Evolutionary conservation across 768 basidiomycete genomes (phyloP).

Genomic region (Clitopilus hobsonii): DNA sequence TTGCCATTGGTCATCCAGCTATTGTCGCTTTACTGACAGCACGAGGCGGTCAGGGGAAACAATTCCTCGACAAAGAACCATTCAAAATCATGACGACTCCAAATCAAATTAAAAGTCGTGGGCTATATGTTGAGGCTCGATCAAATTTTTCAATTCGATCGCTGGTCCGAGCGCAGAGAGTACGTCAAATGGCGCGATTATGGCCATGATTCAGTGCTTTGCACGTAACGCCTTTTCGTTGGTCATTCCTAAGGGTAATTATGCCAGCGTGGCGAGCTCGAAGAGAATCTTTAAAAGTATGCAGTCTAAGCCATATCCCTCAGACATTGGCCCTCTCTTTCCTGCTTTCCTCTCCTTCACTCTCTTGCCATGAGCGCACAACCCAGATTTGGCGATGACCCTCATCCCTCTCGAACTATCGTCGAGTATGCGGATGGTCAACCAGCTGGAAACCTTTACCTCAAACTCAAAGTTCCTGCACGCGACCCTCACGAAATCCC

Average conservation of each 20-base stretch:
- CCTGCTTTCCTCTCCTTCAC: background rate
- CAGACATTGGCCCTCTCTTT: no score
- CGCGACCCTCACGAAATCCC: slow-evolving; percentile 56
- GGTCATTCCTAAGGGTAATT: background rate
- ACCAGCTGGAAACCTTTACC: slow-evolving; percentile 1
- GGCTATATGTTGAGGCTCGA: no score
- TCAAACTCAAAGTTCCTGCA: slow-evolving; percentile 5
- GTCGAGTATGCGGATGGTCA: background rate
- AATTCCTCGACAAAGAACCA: background rate
- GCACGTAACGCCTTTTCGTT: background rate
- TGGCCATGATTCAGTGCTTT: background rate
- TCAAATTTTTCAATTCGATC: slow-evolving; percentile 8
- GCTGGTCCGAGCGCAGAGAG: slow-evolving; percentile 4
- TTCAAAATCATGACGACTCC: background rate
- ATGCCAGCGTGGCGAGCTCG: background rate
- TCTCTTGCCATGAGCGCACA: background rate
- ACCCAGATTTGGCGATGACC: background rate
- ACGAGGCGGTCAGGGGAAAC: no score
- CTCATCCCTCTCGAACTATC: background rate
- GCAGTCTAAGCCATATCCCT: no score
- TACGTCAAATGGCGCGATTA: slow-evolving; percentile 16
- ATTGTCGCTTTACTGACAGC: background rate
- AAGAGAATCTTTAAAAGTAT: background rate
- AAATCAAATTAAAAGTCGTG: no score
- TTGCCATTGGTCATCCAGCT: background rate